phyloP scores from a whole-genome alignment of 1,284 basidiomycete species.

The Ganoderma lucidum region DNA sequence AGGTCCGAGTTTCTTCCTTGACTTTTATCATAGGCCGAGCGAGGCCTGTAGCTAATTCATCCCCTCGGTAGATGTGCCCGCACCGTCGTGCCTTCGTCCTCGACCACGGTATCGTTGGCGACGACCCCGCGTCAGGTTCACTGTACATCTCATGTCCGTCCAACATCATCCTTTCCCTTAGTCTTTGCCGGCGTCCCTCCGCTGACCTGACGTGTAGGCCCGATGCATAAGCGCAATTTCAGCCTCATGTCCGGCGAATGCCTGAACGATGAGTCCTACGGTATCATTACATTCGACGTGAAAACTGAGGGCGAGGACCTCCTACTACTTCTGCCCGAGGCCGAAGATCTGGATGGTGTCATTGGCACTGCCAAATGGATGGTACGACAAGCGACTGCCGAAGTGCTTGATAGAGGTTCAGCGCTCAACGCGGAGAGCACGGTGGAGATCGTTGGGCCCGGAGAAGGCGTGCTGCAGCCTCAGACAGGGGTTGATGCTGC shows the following conservation, averaged over 20 bases:
- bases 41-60: neutral
- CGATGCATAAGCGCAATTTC: slow-evolving; percentile 80
- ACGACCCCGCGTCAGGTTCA: slow-evolving; percentile 57
- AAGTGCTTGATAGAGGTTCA: slow-evolving; percentile 49
- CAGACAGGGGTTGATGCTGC: neutral
- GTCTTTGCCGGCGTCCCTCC: slow-evolving; percentile 6
- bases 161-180: neutral
- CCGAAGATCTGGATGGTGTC: slow-evolving; percentile 66
- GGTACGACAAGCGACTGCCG: slow-evolving; percentile 58
- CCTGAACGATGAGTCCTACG: slow-evolving; percentile 70
- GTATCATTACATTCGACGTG: slow-evolving; percentile 73
- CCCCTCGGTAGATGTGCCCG: slow-evolving; percentile 56
- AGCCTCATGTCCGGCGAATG: slow-evolving; percentile 65
- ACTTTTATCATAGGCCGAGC: neutral
- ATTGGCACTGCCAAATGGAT: slow-evolving; percentile 77
- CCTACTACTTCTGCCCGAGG: slow-evolving; percentile 63
- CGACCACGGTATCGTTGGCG: slow-evolving; percentile 72
- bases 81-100: slow-evolving; percentile 78
- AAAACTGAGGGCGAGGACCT: slow-evolving; percentile 57
- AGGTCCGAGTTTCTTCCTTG: slow-evolving; percentile 45
- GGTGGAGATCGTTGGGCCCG: slow-evolving; percentile 50
- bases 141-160: slow-evolving; percentile 54
- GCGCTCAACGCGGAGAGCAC: slow-evolving; percentile 42
- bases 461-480: slow-evolving; percentile 10
- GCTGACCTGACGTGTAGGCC: slow-evolving; percentile 47